phyloP scores from a whole-genome alignment of 805 yeast species.

The Metschnikowia arizonensis region DNA sequence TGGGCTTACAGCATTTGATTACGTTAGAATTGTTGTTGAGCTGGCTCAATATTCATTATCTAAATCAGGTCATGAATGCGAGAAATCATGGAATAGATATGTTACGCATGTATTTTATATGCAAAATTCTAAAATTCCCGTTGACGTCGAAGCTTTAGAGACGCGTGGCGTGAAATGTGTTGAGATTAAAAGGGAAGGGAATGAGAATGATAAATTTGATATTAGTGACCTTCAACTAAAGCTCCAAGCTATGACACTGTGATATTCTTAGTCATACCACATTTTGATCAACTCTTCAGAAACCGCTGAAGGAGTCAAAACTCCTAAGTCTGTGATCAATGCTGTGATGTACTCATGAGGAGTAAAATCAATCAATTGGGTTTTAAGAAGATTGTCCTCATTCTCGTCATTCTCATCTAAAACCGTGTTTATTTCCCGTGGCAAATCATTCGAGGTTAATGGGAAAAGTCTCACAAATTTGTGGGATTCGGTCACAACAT shows the following conservation, averaged over 20 bases:
- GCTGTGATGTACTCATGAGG: constrained; percentile 96
- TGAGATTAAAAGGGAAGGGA: constrained; percentile 26
- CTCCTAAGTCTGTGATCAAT: constrained; percentile 92
- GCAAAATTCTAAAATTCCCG: constrained; percentile 46
- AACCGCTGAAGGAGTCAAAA: constrained; percentile 94
- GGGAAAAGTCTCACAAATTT: constrained; percentile 97
- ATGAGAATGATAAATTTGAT: constrained; percentile 36
- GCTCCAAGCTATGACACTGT: background rate
- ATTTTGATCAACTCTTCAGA: constrained; percentile 97
- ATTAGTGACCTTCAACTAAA: constrained; percentile 32
- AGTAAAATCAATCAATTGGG: constrained; percentile 74
- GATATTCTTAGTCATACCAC: constrained; percentile 74
- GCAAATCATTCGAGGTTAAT: constrained; percentile 85
- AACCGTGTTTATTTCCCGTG: constrained; percentile 37
- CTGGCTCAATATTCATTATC: constrained; percentile 53
- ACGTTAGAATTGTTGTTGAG: constrained; percentile 50
- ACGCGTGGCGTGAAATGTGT: constrained; percentile 47
- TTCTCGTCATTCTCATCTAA: constrained; percentile 22
- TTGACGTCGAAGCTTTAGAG: constrained; percentile 41
- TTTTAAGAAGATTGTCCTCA: constrained; percentile 24
- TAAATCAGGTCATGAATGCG: constrained; percentile 16
- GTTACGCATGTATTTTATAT: constrained; percentile 64
- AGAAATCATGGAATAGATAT: constrained; percentile 40
- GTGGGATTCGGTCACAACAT: constrained; percentile 91
- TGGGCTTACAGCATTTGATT: constrained; percentile 59